Percentiles rank a stretch among this genome's conserved stretches.
phyloP scores from a whole-genome alignment of 2,329 filamentous ascomycete species.

The Neobulgaria alba region DNA sequence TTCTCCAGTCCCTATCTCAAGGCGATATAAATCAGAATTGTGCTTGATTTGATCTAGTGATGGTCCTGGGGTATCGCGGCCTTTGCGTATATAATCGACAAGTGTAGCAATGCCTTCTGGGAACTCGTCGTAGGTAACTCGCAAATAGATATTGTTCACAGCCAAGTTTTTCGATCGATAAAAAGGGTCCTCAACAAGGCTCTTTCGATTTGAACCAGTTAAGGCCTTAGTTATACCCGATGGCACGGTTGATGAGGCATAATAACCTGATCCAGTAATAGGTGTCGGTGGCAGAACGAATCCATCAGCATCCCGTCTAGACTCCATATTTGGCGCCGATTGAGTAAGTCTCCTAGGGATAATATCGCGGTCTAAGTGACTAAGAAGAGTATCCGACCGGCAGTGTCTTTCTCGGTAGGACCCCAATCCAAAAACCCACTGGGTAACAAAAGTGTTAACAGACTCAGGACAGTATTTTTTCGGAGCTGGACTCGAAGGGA shows the following conservation, averaged over 20 bases:
- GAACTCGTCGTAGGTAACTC: constrained; percentile 10
- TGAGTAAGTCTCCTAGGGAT: constrained; percentile 19
- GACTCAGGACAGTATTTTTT: constrained; percentile 19
- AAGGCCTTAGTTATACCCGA: constrained; percentile 6
- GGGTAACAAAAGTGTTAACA: constrained; percentile 20
- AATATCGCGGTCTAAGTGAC: constrained; percentile 15
- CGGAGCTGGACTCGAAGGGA: constrained; percentile 13
- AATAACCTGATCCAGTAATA: no score
- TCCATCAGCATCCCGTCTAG: constrained; percentile 48
- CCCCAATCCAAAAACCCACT: constrained; percentile 14
- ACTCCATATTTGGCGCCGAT: constrained; percentile 13
- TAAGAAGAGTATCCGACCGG: constrained; percentile 24
- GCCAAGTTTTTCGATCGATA: constrained; percentile 17
- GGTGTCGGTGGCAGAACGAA: neutral
- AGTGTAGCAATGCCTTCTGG: no score
- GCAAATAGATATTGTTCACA: constrained; percentile 20
- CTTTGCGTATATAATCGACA: no score
- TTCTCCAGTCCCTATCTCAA: no score
- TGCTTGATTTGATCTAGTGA: no score
- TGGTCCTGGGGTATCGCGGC: no score
- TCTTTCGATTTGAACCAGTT: constrained; percentile 10
- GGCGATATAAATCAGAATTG: no score
- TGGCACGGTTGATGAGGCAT: no score
- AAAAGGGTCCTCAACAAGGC: constrained; percentile 15
- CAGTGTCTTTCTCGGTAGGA: constrained; percentile 23